Percentiles rank a stretch among this genome's conserved stretches.
Conservation (phyloP, 371 early-diverging fungal genomes). For the Haplosporangium sp. region DNA sequence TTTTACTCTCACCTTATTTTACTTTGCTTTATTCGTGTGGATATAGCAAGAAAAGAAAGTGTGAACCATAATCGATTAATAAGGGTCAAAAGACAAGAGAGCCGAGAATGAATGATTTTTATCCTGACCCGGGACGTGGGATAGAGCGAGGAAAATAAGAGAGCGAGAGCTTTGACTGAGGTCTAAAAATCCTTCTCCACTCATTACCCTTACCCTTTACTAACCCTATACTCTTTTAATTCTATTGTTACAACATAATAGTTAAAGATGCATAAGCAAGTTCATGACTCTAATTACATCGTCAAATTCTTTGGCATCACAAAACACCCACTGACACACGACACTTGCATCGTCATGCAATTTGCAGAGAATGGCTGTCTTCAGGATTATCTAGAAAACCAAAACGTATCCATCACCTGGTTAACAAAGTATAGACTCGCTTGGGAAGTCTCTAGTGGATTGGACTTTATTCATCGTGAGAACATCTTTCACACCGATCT, state of each 20-base stretch:
- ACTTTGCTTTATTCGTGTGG: too few relatives aligned
- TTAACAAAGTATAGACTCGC: slow-evolving; percentile 48
- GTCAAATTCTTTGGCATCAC: slow-evolving; percentile 56
- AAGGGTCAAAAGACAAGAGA: too few relatives aligned
- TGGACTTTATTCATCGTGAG: slow-evolving; percentile 73
- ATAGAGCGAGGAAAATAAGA: too few relatives aligned
- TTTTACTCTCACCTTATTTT: too few relatives aligned
- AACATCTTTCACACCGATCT: slow-evolving; percentile 97
- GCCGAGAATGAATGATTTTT: too few relatives aligned
- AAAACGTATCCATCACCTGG: slow-evolving; percentile 52
- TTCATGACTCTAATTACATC: slow-evolving; percentile 55
- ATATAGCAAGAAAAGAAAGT: too few relatives aligned
- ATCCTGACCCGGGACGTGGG: too few relatives aligned
- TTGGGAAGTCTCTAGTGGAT: slow-evolving; percentile 50
- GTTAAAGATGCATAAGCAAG: slow-evolving; percentile 56
- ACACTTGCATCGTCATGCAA: slow-evolving; percentile 56
- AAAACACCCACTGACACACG: slow-evolving; percentile 52
- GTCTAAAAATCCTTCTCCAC: too few relatives aligned
- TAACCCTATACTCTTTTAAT: too few relatives aligned
- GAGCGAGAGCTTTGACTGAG: too few relatives aligned
- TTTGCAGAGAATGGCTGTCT: slow-evolving; percentile 55
- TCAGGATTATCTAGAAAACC: slow-evolving; percentile 54
- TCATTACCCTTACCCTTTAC: too few relatives aligned
- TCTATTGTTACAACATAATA: slow-evolving; percentile 1
- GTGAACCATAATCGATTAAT: too few relatives aligned